Evolutionary conservation across 2,329 filamentous ascomycete genomes (phyloP), one percentile per base, ranked within the genome.

Genomic region (Colletotrichum agaves): DNA sequence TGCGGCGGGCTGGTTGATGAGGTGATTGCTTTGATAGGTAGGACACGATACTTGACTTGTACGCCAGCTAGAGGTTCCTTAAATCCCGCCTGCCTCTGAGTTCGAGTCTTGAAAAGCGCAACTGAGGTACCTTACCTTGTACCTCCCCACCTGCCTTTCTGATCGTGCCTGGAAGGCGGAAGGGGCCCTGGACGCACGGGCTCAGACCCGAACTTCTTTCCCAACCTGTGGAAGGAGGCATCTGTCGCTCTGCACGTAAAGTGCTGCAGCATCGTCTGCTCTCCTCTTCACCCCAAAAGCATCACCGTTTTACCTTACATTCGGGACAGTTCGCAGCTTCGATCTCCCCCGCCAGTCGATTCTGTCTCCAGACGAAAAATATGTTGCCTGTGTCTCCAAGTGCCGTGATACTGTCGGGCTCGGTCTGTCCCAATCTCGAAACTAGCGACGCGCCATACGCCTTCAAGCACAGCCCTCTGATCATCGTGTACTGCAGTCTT

Each of bases 401-500:
- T 47, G 13, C 49, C 47, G 41, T 35, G 19, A 43, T 19, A 5
- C 13, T 37, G 41, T 56, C 47, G 46, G 12, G 31, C 31, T 64
- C 46, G 52, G 60, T n/a, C 23, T 44, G 15, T 27, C 23, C 8
- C 41, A 31, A 21, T 23, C 37, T 63, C 37, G 52, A 67, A 64
- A 64, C 64, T 64, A 63, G 39, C 39, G 53, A 58, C 23, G 59
- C 64, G 61, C 61, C 53, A 39, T 21, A 52, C 46, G 31, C 23
- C 46, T 35, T 46, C 47, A 12, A 43, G 64, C 64, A 59, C 64
- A 63, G 52, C 61, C 60, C 33, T 63, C 60, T 8, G 27, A 7
- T 27, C 37, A 53, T 58, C 53, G 53, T 55, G 46, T 67, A n/a
- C 64, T 67, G 64, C 64, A 67, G 52, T 41, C 64, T 67, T 67